A percentile compares a stretch with the other conserved stretches of the same genome.
phyloP scores from a whole-genome alignment of 1,139 yeast species.

The Blastobotrys malaysiensis region DNA sequence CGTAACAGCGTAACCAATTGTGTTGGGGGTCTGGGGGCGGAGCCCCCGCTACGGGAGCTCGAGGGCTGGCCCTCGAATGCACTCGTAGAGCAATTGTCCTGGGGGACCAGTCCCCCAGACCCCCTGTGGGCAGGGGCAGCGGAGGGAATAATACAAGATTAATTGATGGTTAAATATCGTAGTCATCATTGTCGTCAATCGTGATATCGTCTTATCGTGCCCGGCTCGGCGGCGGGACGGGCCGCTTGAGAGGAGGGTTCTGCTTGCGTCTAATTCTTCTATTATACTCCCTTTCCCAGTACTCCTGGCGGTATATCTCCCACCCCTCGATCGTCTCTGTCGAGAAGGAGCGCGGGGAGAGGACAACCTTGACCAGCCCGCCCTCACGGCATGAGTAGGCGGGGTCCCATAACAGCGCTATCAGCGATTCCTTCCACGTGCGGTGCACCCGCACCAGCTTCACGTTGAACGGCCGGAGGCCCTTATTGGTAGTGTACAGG shows the following conservation, averaged over 20 bases:
- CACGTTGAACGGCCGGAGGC: constrained; percentile 74
- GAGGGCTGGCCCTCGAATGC: too few relatives aligned
- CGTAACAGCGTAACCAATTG: too few relatives aligned
- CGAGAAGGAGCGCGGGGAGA: constrained; percentile 75
- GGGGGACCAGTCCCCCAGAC: too few relatives aligned
- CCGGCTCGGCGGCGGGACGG: too few relatives aligned
- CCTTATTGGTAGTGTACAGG: constrained; percentile 75
- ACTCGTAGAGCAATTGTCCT: too few relatives aligned
- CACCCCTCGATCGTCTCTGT: constrained; percentile 88
- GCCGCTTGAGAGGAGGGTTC: neutral
- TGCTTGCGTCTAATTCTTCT: constrained; percentile 30
- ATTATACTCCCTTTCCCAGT: constrained; percentile 83
- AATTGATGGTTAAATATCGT: neutral
- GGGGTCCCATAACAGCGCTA: constrained; percentile 25
- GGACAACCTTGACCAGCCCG: constrained; percentile 54
- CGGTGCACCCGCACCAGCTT: constrained; percentile 66
- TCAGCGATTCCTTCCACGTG: constrained; percentile 45
- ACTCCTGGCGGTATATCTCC: constrained; percentile 90
- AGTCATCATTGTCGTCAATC: neutral
- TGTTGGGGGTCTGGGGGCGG: too few relatives aligned
- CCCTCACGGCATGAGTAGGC: constrained; percentile 25
- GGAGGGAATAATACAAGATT: too few relatives aligned
- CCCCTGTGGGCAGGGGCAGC: too few relatives aligned
- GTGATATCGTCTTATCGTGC: neutral
- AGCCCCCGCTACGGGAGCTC: too few relatives aligned